Percentiles rank a stretch among this genome's conserved stretches.
Conservation (phyloP, 305 asterid species). For the Fraxinus sp. region DNA sequence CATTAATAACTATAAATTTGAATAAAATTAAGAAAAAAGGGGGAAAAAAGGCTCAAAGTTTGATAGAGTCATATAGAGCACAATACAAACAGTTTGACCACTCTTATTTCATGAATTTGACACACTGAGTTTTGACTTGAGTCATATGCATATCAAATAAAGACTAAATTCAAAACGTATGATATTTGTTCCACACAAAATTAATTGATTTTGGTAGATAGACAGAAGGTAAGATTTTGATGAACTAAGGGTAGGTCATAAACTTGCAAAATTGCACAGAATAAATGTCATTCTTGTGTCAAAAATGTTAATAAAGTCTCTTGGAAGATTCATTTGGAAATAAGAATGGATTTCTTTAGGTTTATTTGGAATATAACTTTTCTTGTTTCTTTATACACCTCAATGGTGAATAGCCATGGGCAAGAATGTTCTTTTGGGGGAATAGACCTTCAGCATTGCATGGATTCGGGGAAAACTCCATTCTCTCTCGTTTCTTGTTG, state of each 20-base stretch:
- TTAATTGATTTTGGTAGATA: neutral
- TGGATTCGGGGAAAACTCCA: constrained; percentile 26
- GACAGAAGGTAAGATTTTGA: constrained; percentile 15
- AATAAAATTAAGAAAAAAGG: neutral
- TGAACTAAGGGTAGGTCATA: constrained; percentile 35
- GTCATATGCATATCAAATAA: neutral
- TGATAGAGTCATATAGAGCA: neutral
- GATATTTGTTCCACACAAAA: neutral
- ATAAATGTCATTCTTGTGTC: neutral
- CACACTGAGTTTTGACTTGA: neutral
- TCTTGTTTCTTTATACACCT: constrained; percentile 10
- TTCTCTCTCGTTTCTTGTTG: constrained; percentile 46
- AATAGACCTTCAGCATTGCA: constrained; percentile 40
- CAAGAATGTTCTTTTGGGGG: constrained; percentile 46
- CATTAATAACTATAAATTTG: neutral
- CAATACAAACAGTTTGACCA: neutral
- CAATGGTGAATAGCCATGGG: constrained; percentile 13
- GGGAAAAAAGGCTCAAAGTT: neutral
- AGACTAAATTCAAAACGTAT: neutral
- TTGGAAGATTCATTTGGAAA: neutral
- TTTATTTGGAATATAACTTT: constrained; percentile 18
- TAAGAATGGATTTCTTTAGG: constrained; percentile 22
- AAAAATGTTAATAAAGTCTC: neutral
- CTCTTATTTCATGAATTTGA: constrained; percentile 26
- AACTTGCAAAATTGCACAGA: constrained; percentile 21